A percentile compares a stretch with the other conserved stretches of the same genome.
phyloP scores from a whole-genome alignment of 2,329 filamentous ascomycete species.

The Microdochium paspali region DNA sequence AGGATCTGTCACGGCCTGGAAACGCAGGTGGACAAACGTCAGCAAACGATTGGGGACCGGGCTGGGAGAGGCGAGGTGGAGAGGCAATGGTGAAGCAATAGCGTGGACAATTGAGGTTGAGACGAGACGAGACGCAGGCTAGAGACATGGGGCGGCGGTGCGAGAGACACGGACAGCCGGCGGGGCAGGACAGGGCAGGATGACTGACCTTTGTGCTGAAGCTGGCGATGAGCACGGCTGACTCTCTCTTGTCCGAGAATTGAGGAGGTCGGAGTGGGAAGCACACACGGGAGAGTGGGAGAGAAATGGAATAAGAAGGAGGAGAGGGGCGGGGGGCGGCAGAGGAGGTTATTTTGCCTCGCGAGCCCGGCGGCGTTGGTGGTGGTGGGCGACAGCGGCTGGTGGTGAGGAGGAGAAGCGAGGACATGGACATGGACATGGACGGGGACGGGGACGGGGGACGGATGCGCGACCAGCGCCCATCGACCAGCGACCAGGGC shows the following conservation, averaged over 20 bases:
- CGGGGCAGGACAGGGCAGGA: conserved; percentile 2
- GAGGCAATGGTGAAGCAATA: background rate
- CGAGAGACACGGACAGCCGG: conserved; percentile 4
- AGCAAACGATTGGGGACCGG: background rate
- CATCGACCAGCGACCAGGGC: background rate
- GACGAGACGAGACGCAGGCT: background rate
- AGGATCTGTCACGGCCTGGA: background rate
- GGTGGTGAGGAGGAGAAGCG: conserved; percentile 10
- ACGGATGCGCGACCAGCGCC: background rate
- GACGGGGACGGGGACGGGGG: too few species aligned
- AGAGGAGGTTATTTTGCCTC: conserved; percentile 13
- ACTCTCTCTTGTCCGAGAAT: conserved; percentile 12
- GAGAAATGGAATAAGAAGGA: conserved; percentile 20
- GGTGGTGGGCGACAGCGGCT: conserved; percentile 11
- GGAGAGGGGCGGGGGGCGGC: conserved; percentile 10
- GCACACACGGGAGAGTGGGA: conserved; percentile 22
- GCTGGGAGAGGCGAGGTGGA: background rate
- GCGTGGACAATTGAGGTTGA: background rate
- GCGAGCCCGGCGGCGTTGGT: too few species aligned
- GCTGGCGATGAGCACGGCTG: background rate
- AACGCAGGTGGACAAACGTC: background rate
- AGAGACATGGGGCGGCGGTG: background rate
- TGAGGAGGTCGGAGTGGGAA: conserved; percentile 23
- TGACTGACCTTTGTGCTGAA: background rate
- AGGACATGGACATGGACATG: conserved; percentile 6